Evolutionary conservation across 371 early-diverging fungal species (phyloP), one percentile per base, ranked within the genome.

Genomic region (Actinomortierella ambigua): DNA sequence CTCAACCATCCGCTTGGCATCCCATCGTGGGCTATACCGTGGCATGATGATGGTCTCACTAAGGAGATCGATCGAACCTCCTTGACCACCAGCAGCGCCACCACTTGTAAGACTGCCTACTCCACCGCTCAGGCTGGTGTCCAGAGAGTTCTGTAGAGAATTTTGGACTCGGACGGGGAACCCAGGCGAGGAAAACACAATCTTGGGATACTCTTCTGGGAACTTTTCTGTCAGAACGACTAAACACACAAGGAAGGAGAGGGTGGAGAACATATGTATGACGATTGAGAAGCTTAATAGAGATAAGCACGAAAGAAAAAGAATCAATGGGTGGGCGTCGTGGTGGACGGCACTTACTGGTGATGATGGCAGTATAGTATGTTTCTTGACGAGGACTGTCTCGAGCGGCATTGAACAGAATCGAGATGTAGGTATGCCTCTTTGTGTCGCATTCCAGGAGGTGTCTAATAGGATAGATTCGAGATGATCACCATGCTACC

Each of bases 11-110:
- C 67, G 46, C 17, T 73, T 57, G 23, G 60, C 63, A 20, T 11
- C 55, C 73, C 73, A 73, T 46, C 73, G 60, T 20, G 73, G 73
- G 34, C 67, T 73, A 51, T 73, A 73, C 29, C 53, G 55, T 11
- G 20, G 22, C 41, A 73, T 55, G 1, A 53, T 52, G 20, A 73
- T 59, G 34, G 56, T 50, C 42, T 66, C 66, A 6, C 7, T 34
- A 4, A 34, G 11, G 4, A 34, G 34, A 34, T 34, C 34, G 11
- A 34, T 11, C 4, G 4, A 11, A 34, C 34, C 11, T 4, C 7
- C 11, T 4, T 34, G 7, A 34, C 34, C 34, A 34, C 34, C 34
- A 11, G 4, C 11, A 34, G 7, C 34, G 73, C 62, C 1, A 50
- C 11, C 2, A n/a, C n/a, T n/a, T n/a, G n/a, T n/a, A n/a, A n/a